Base-by-base conservation (phyloP, 1,139 yeast species). In the Martiniozyma asiatica region DNA sequence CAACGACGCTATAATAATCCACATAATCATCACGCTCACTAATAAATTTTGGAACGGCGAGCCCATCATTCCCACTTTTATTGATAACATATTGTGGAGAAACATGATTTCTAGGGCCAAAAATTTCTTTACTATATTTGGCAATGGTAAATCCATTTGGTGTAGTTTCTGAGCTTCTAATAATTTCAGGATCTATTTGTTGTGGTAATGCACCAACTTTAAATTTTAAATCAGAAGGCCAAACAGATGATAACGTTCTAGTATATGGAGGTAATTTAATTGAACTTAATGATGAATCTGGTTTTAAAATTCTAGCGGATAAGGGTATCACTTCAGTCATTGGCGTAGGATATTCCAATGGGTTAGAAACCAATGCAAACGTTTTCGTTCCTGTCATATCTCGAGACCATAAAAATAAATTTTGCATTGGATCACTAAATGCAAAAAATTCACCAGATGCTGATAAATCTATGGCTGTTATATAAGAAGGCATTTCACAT, bases 191-290 rank as follows among this genome's bases (percentile, higher is more conserved):
- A 35, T 65, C 69, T 14, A 64, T 53, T 13, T 52, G 52, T 18
- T 54, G 50, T 0, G 82, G 77, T 8, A 72, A 43, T 19, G 66
- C 66, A 6, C 70, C 69, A 41, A 73, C 60, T 56, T 68, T 48
- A 47, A 77, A 79, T 14, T 67, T 61, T 39, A 67, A 51, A 34
- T 75, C 76, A 2, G 63, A 47, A 0, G 85, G 77, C 82, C 87
- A 87, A 13, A 84, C 77, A 0, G 96, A 84, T 10, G 87, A 59
- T 15, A 92, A 61, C 31, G 70, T 68, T 29, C 80, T 85, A 38
- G 73, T 74, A 51, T 84, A 89, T 47, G 77, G 84, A 0, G 98
- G 97, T 72, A 89, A 60, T 7, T 96, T 96, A 1, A 89, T 62
- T 1, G 72, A 50, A 26, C 76, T 76, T 31, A 89, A 58, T 0